phyloP scores from a whole-genome alignment of 345 rosid species.

The Linum tenue region DNA sequence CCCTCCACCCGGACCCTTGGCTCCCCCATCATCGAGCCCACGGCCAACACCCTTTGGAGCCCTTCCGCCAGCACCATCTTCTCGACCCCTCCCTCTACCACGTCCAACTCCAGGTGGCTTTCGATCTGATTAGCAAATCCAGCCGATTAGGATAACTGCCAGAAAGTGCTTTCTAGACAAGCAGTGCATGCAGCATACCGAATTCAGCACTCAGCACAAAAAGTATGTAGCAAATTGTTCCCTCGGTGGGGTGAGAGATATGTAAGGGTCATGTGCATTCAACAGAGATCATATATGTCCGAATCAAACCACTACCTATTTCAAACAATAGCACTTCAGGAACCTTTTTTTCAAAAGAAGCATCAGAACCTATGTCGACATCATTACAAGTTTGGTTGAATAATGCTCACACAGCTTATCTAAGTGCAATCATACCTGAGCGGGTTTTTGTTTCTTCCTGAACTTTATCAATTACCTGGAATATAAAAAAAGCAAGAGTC shows the following conservation, averaged over 20 bases:
- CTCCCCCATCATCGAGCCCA: constrained; percentile 60
- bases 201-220: not conserved
- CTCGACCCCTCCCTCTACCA: constrained; percentile 84
- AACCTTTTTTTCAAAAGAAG: not conserved
- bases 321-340: not conserved
- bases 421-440: constrained; percentile 30
- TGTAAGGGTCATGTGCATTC: too few species aligned
- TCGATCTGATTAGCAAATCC: constrained; percentile 35
- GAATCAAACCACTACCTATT: not conserved
- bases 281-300: not conserved
- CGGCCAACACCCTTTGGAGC: constrained; percentile 55
- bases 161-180: not conserved
- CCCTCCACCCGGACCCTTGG: constrained; percentile 53
- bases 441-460: constrained; percentile 77
- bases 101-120: constrained; percentile 76
- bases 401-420: not conserved
- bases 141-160: not conserved
- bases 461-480: constrained; percentile 76
- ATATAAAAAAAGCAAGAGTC: constrained; percentile 13
- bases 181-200: not conserved
- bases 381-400: not conserved
- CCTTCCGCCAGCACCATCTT: constrained; percentile 58
- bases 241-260: too few species aligned
- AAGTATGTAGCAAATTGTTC: not conserved
- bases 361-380: not conserved